Base-by-base conservation (phyloP, 2,329 filamentous ascomycete species). In the Aureobasidium sp. region DNA sequence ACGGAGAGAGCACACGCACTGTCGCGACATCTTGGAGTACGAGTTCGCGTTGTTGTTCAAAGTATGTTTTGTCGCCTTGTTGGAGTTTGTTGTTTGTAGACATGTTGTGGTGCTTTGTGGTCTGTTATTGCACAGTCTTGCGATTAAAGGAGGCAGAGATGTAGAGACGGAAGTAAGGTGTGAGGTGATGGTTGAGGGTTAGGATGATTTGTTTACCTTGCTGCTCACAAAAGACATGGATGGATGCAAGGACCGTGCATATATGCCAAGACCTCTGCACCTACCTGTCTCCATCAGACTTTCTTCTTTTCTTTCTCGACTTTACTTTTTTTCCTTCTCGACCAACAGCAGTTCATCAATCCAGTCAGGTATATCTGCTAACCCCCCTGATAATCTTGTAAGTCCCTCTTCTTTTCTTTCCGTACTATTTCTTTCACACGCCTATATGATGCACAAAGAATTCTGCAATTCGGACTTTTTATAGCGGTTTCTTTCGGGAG, bases 21-120 rank as follows among this genome's bases (percentile, higher is more conserved):
- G 86, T 80, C 64, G 87, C 87, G 68, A 92, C 90, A 67, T 92
- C 89, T 51, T 82, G 80, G 5, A 92, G 79, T 34, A 92, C 79
- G 7, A 84, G 78, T 69, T 87, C 87, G 64, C 89, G 84, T 76
- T 93, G 89, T 71, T 87, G 83, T 71, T 91, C 88, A 69, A 91
- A 93, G 68, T 88, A 89, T 0, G 85, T 78, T 74, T 84, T 61
- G 41, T 59, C 56, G 17, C 31, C 34, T 34, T 37, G 41, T 25
- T 44, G 44, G 1, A 9, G 85, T 62, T 82, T 62, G 47, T 8
- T 75, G 7, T 31, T 75, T 59, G 49, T 67, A 64, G 17, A 36
- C 58, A 51, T 25, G 22, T 60, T 58, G 25, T 31, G 42, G 7
- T 15, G 0, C 3, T 41, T 9, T 34, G 1, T 4, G 8, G 5